These are phyloP conservation scores for Suhomyces chickasaworum DNA, from an alignment of 1,139 yeast species.

Conservation along the genomic window DNA sequence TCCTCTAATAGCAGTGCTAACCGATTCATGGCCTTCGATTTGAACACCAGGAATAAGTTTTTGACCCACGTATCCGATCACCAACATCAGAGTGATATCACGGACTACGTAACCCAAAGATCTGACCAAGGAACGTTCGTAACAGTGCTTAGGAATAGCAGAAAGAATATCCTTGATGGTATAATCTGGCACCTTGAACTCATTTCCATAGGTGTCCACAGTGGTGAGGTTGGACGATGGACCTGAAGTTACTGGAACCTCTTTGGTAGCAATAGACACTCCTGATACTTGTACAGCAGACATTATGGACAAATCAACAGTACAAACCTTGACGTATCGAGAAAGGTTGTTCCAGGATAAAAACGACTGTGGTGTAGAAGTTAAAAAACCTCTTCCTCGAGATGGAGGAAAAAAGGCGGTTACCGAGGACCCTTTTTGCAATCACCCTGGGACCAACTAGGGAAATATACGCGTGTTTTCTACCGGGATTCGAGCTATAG, in stretches of 20 bases:
- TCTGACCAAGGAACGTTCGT: conserved; percentile 51
- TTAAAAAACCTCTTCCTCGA: not conserved
- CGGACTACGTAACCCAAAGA: conserved; percentile 61
- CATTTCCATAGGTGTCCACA: conserved; percentile 56
- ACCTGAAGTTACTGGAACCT: conserved; percentile 23
- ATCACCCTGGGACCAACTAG: not conserved
- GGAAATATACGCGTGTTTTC: not conserved
- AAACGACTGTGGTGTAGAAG: not conserved
- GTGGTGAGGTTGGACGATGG: conserved; percentile 36
- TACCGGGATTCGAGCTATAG: not conserved
- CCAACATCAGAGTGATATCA: conserved; percentile 49
- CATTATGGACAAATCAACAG: conserved; percentile 4
- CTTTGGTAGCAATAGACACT: conserved; percentile 21
- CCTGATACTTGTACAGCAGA: conserved; percentile 13
- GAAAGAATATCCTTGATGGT: conserved; percentile 61
- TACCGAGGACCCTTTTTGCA: not conserved
- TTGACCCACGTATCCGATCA: conserved; percentile 50
- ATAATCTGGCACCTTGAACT: conserved; percentile 62
- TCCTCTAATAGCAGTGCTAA: conserved; percentile 47
- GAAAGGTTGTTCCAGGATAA: not conserved
- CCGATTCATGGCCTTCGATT: conserved; percentile 28
- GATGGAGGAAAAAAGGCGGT: not conserved
- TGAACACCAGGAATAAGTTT: conserved; percentile 51
- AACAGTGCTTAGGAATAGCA: conserved; percentile 65
- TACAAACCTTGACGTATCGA: not conserved